Evolutionary conservation across 768 basidiomycete species (phyloP), one percentile per base, ranked within the genome.

Genomic region (Exidia glandulosa): DNA sequence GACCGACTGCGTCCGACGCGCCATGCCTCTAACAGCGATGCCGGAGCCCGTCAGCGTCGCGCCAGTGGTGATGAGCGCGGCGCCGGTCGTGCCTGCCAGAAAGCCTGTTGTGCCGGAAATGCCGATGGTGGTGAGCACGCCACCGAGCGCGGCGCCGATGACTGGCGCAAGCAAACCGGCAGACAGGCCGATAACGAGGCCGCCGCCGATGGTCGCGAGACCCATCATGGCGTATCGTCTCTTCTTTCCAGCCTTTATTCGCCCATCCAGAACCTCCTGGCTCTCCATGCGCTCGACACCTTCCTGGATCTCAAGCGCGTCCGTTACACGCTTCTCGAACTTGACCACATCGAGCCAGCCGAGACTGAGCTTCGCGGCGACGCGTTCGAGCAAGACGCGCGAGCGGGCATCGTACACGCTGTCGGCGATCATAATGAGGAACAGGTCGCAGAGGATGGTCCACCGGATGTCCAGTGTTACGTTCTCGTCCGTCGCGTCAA

Each of bases 401-500:
- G 94, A 96, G 33, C 96, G 88, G 4, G 96, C 89, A 68, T 99
- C 96, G 74, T 98, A 99, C 6, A 98, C 94, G 62, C 90, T 93
- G 71, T 99, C 96, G 4, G 95, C 96, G 59, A 98, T 91, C 45
- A 96, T 80, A 25, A 95, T 82, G 59, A 99, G 84, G 76, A 99
- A 99, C 2, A 99, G 79, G 71, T 97, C 95, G 70, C 96, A 98
- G 3, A 98, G 82, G 12, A 99, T 86, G 2, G 96, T 99, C 94
- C 95, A 99, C 59, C 96, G 89, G 62, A 99, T 98, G 72, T 98
- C 96, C 59, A 99, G 82, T 2, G 93, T 96, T 61, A 99, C 89
- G 56, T 86, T 85, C 72, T 91, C 84, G 73, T 98, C 95, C 13
- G 87, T 81, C 29, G 86, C 75, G 2, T 91, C 91, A 25, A 97